phyloP scores from a whole-genome alignment of 1,284 basidiomycete species.

The Ganoderma leucocontextum region DNA sequence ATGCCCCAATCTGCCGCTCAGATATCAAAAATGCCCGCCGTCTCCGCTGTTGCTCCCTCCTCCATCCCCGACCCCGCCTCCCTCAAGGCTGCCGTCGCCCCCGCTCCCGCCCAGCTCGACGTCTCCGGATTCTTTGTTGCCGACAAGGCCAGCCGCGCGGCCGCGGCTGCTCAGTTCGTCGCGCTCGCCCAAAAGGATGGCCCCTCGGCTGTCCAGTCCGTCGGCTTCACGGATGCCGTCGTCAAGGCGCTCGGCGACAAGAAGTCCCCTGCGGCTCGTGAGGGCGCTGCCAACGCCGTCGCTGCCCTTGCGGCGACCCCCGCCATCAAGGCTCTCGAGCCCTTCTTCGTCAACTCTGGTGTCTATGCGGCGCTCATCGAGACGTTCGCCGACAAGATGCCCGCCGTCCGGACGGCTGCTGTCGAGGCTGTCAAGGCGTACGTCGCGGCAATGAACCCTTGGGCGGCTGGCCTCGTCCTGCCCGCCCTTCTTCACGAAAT shows the following conservation, averaged over 20 bases:
- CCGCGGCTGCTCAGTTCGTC: slow-evolving; percentile 77
- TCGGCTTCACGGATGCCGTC: slow-evolving; percentile 83
- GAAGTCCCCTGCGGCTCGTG: slow-evolving; percentile 87
- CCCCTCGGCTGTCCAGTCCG: slow-evolving; percentile 79
- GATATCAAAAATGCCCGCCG: slow-evolving; percentile 77
- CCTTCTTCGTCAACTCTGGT: slow-evolving; percentile 85
- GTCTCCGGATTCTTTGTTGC: slow-evolving; percentile 72
- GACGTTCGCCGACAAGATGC: slow-evolving; percentile 92
- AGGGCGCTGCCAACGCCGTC: slow-evolving; percentile 84
- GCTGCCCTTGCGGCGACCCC: slow-evolving; percentile 79
- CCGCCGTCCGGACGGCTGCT: slow-evolving; percentile 85
- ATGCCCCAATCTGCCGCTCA: slow-evolving; percentile 40
- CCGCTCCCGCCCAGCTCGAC: slow-evolving; percentile 67
- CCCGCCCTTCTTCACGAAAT: slow-evolving; percentile 94
- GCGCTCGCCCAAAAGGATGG: slow-evolving; percentile 86
- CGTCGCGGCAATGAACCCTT: slow-evolving; percentile 88
- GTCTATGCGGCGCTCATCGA: slow-evolving; percentile 91
- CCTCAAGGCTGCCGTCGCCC: slow-evolving; percentile 67
- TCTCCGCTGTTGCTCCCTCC: slow-evolving; percentile 56
- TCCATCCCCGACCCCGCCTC: slow-evolving; percentile 62
- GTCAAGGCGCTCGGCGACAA: slow-evolving; percentile 92
- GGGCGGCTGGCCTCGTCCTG: slow-evolving; percentile 88
- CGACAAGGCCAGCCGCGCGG: slow-evolving; percentile 78
- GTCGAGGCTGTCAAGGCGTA: slow-evolving; percentile 86
- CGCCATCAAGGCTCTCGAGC: slow-evolving; percentile 89